Evolutionary conservation across 805 yeast genomes (phyloP).

Genomic region (Sugiyamaella lignohabitans): DNA sequence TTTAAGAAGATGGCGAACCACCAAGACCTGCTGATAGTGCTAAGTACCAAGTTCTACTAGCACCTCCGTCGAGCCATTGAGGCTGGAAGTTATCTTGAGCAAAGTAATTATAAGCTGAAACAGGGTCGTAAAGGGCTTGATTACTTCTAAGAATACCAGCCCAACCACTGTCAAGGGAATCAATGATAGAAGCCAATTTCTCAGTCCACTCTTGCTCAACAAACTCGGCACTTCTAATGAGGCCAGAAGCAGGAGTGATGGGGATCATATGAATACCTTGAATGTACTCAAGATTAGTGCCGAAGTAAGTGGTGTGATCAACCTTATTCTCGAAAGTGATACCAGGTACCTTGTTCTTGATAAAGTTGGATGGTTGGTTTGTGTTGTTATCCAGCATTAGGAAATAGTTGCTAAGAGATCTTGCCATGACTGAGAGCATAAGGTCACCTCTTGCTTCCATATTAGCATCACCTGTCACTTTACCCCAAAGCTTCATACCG

Average conservation of each 20-base stretch:
- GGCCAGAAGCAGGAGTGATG: slow-evolving; percentile 54
- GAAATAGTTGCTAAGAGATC: slow-evolving; percentile 53
- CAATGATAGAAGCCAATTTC: slow-evolving; percentile 41
- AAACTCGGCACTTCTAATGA: slow-evolving; percentile 45
- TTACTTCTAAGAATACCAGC: slow-evolving; percentile 65
- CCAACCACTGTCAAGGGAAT: slow-evolving; percentile 48
- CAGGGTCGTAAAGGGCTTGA: slow-evolving; percentile 67
- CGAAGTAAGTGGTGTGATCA: slow-evolving; percentile 71
- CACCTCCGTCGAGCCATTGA: slow-evolving; percentile 71
- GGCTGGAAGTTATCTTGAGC: slow-evolving; percentile 46
- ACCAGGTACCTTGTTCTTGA: slow-evolving; percentile 66
- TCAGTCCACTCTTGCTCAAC: slow-evolving; percentile 55
- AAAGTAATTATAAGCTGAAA: slow-evolving; percentile 55
- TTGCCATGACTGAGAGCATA: slow-evolving; percentile 50
- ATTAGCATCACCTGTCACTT: slow-evolving; percentile 45
- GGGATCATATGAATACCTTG: slow-evolving; percentile 83
- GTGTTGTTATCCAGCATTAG: slow-evolving; percentile 43
- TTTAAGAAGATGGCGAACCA: too few species aligned
- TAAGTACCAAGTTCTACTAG: slow-evolving; percentile 80
- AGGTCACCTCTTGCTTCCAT: slow-evolving; percentile 56
- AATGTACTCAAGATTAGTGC: slow-evolving; percentile 55
- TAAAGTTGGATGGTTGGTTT: slow-evolving; percentile 47
- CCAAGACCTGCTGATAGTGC: slow-evolving; percentile 51
- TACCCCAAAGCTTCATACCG: slow-evolving; percentile 69
- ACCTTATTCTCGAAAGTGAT: slow-evolving; percentile 70